A percentile compares a stretch with the other conserved stretches of the same genome.
These are phyloP conservation scores for Fragilaria crotonensis DNA, from an alignment of 108 stramenopile genomes.

Conservation along the genomic window DNA sequence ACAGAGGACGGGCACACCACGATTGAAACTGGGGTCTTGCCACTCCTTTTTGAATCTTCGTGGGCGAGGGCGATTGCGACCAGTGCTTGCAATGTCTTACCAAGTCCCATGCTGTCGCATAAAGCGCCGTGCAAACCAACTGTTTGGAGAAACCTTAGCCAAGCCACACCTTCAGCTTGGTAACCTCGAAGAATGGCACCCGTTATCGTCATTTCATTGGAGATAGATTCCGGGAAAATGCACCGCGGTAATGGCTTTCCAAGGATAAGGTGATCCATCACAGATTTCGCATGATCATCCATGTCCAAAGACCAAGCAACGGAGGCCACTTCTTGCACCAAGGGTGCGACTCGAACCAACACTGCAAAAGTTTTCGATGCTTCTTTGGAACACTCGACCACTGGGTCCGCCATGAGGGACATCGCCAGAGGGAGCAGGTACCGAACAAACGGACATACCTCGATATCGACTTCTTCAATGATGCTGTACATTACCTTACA, in stretches of 20 bases:
- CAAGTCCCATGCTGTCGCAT: constrained; percentile 85
- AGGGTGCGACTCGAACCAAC: constrained; percentile 71
- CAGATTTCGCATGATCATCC: constrained; percentile 26
- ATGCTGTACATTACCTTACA: constrained; percentile 27
- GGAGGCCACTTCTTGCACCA: constrained; percentile 35
- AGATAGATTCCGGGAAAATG: constrained; percentile 35
- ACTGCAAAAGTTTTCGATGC: constrained; percentile 64
- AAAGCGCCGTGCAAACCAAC: constrained; percentile 74
- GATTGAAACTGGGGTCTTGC: constrained; percentile 25
- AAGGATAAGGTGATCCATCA: constrained; percentile 80
- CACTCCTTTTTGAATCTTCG: neutral
- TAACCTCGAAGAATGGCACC: constrained; percentile 57
- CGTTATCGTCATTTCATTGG: constrained; percentile 20
- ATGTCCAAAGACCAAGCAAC: neutral
- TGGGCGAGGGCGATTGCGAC: constrained; percentile 58
- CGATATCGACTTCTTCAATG: constrained; percentile 25
- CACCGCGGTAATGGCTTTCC: constrained; percentile 66
- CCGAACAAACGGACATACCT: constrained; percentile 54
- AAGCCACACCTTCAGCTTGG: constrained; percentile 81
- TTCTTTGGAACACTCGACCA: constrained; percentile 43
- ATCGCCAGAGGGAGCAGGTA: constrained; percentile 63
- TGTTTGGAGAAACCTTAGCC: constrained; percentile 76
- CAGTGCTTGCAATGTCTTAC: constrained; percentile 77
- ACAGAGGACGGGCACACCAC: constrained; percentile 83
- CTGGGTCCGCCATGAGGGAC: constrained; percentile 69